These are phyloP conservation scores for Scheffersomyces coipomensis DNA, from an alignment of 805 yeast genomes.

Conservation along the genomic window DNA sequence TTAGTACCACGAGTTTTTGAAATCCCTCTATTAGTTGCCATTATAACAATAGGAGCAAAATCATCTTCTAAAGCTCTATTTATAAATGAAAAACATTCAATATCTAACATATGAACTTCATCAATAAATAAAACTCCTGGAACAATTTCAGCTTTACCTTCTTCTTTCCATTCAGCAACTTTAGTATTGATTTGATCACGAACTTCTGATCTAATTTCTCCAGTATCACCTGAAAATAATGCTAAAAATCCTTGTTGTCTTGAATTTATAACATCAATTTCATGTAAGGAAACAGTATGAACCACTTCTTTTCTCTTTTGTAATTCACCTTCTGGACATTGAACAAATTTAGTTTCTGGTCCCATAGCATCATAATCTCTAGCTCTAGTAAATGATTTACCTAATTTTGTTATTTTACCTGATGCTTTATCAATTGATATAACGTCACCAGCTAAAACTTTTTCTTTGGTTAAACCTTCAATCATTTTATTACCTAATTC, in stretches of 20 bases:
- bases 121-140: slow-evolving; percentile 98
- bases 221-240: slow-evolving; percentile 92
- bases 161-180: slow-evolving; percentile 98
- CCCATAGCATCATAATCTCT: slow-evolving; percentile 99
- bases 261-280: slow-evolving; percentile 95
- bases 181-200: slow-evolving; percentile 95
- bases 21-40: slow-evolving; percentile 97
- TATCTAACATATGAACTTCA: slow-evolving; percentile 97
- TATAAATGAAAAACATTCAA: slow-evolving; percentile 93
- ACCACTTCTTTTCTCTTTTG: slow-evolving; percentile 94
- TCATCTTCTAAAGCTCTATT: slow-evolving; percentile 96
- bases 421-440: slow-evolving; percentile 92
- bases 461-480: slow-evolving; percentile 90
- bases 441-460: slow-evolving; percentile 95
- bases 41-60: slow-evolving; percentile 92
- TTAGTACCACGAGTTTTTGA: slow-evolving; percentile 92
- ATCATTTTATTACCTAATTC: slow-evolving; percentile 94
- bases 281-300: slow-evolving; percentile 97
- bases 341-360: slow-evolving; percentile 95
- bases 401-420: slow-evolving; percentile 91
- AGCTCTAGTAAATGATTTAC: slow-evolving; percentile 93
- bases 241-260: slow-evolving; percentile 98
- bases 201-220: slow-evolving; percentile 93
- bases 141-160: slow-evolving; percentile 96
- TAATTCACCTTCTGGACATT: slow-evolving; percentile 98